Conservation (phyloP, 495 filamentous ascomycete species). For the Antarctomyces pellizariae region DNA sequence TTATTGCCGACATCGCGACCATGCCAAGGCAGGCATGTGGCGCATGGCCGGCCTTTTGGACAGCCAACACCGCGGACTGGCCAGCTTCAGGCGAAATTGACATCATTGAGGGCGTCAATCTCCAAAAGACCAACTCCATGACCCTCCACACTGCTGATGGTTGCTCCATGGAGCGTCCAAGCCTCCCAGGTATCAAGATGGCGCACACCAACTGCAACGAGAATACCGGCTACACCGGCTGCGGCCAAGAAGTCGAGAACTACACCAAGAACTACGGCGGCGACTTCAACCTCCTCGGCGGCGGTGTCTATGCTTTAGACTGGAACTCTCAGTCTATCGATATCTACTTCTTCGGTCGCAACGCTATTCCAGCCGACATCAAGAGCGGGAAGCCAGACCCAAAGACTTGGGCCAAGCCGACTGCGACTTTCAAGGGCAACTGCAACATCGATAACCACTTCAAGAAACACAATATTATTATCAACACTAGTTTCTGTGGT, state of each 20-base stretch:
- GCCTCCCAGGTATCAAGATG: slow-evolving; percentile 23
- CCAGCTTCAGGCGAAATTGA: slow-evolving; percentile 68
- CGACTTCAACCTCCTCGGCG: slow-evolving; percentile 47
- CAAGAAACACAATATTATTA: slow-evolving; percentile 46
- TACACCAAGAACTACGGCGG: slow-evolving; percentile 35
- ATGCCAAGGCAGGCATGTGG: slow-evolving; percentile 57
- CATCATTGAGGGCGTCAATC: slow-evolving; percentile 74
- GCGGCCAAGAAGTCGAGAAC: slow-evolving; percentile 18
- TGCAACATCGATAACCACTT: slow-evolving; percentile 50
- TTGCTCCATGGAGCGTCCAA: slow-evolving; percentile 32
- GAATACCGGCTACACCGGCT: slow-evolving; percentile 26
- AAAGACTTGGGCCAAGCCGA: slow-evolving; percentile 39
- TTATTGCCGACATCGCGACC: slow-evolving; percentile 52
- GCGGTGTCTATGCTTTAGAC: slow-evolving; percentile 60
- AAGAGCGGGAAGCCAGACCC: slow-evolving; percentile 33
- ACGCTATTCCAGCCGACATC: slow-evolving; percentile 29
- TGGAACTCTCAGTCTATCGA: slow-evolving; percentile 44
- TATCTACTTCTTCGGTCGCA: slow-evolving; percentile 58
- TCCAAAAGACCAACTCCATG: slow-evolving; percentile 35
- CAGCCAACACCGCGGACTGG: slow-evolving; percentile 51
- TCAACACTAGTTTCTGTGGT: slow-evolving; percentile 76
- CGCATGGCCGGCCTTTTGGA: slow-evolving; percentile 41
- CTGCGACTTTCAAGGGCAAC: slow-evolving; percentile 34
- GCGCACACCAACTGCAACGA: slow-evolving; percentile 29
- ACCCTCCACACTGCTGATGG: slow-evolving; percentile 49